Evolutionary conservation across 805 yeast genomes (phyloP).

Genomic region (Saccharomyces mikatae): DNA sequence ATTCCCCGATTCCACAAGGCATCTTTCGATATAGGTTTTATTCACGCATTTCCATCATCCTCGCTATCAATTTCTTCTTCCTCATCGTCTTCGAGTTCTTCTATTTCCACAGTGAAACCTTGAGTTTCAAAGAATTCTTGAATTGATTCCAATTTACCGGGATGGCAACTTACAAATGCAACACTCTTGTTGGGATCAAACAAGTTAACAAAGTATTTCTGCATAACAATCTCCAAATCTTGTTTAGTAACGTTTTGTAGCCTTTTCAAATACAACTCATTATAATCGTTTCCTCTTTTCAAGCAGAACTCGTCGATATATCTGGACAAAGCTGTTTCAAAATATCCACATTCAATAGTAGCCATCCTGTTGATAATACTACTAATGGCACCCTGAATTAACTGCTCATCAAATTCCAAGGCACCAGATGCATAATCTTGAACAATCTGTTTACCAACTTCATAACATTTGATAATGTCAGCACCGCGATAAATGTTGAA

Average conservation of each 20-base stretch:
- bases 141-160: constrained; percentile 46
- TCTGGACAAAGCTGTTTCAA: constrained; percentile 57
- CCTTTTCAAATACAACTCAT: constrained; percentile 42
- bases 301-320: constrained; percentile 59
- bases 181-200: constrained; percentile 51
- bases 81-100: constrained; percentile 39
- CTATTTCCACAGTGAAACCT: constrained; percentile 58
- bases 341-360: constrained; percentile 53
- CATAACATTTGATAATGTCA: constrained; percentile 58
- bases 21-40: not conserved
- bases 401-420: constrained; percentile 45
- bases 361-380: constrained; percentile 69
- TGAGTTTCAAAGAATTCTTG: constrained; percentile 37
- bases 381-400: constrained; percentile 67
- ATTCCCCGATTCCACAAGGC: not conserved
- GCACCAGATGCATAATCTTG: constrained; percentile 49
- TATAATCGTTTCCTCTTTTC: constrained; percentile 64
- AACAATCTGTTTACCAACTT: constrained; percentile 58
- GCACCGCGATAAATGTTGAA: constrained; percentile 75
- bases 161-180: constrained; percentile 68
- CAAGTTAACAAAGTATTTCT: constrained; percentile 54
- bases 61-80: constrained; percentile 27
- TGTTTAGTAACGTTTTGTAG: constrained; percentile 46
- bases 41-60: constrained; percentile 5
- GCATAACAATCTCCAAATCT: constrained; percentile 33